Evolutionary conservation across 2,329 filamentous ascomycete genomes (phyloP).

Genomic region (Colletotrichum endophyticum): DNA sequence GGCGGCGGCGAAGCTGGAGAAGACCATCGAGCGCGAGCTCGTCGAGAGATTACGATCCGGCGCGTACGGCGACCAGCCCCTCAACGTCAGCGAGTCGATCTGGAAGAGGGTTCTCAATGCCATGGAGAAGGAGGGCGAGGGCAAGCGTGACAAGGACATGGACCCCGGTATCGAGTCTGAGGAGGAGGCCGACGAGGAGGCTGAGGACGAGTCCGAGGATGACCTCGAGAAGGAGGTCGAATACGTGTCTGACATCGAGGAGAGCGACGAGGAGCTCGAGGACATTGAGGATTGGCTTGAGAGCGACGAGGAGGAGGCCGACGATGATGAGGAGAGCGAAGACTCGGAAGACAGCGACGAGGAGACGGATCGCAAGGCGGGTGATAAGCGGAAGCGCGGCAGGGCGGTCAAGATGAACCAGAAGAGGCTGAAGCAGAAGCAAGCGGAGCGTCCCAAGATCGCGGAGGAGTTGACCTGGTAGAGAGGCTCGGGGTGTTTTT

Average conservation of each 20-base stretch:
- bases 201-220: conserved; percentile 68
- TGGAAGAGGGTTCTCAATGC: conserved; percentile 97
- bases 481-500: conserved; percentile 16
- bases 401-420: conserved; percentile 52
- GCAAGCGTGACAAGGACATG: conserved; percentile 81
- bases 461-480: conserved; percentile 50
- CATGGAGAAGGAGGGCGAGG: conserved; percentile 86
- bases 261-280: conserved; percentile 72
- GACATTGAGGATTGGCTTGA: conserved; percentile 94
- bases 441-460: conserved; percentile 53
- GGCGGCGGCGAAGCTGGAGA: conserved; percentile 89
- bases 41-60: conserved; percentile 90
- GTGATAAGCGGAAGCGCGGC: conserved; percentile 60
- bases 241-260: conserved; percentile 91
- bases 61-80: conserved; percentile 90
- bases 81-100: conserved; percentile 93
- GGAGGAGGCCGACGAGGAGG: conserved; percentile 70
- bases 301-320: conserved; percentile 68
- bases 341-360: conserved; percentile 63
- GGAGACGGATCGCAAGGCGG: conserved; percentile 59
- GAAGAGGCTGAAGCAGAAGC: conserved; percentile 39
- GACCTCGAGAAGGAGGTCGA: conserved; percentile 80
- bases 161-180: conserved; percentile 86
- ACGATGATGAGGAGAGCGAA: conserved; percentile 61
- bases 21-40: conserved; percentile 93